Base-by-base conservation (phyloP, 2,329 filamentous ascomycete species). In the Fusarium coicis region DNA sequence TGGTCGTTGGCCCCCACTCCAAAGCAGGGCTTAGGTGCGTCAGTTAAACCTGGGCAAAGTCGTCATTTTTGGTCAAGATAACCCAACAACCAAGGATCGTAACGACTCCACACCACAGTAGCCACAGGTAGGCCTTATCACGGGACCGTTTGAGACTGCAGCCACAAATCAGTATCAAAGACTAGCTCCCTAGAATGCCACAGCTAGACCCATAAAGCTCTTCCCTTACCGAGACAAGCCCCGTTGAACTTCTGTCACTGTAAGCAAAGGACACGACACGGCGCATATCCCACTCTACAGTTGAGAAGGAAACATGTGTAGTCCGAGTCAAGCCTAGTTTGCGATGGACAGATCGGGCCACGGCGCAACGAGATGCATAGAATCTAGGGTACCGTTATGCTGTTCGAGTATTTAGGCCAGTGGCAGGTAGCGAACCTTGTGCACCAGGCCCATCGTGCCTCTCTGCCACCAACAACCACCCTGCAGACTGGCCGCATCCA, bases 61-160 rank as follows among this genome's bases (percentile, higher is more conserved):
- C 47, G 43, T 60, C 53, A 59, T 59, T 32, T 47, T 61, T 36
- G 34, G n/a, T 67, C 44, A 37, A 43, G 9, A 39, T n/a, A 55
- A 18, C 21, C 18, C 60, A 63, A 32, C 37, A 46, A 18, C 19
- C 21, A 47, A 23, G 53, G 26, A n/a, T 46, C 40, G 46, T 43
- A 21, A n/a, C 30, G 52, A 47, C 54, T 60, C 70, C 69, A 66
- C 67, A 56, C 23, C 42, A 26, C 42, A 26, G 54, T 66, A 65
- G 68, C 74, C 75, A 77, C 75, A 77, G 72, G 46, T 39, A 37
- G 32, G 30, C 37, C 64, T 53, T 50, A 77, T 77, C 75, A 77
- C 75, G 75, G 75, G 75, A 76, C 52, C 59, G 46, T 28, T 28
- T 54, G 28, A 66, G 61, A 52, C 40, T 37, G 49, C 43, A 28